Base-by-base conservation (phyloP, 129 eudicot genomes). In the Mikania micrantha region DNA sequence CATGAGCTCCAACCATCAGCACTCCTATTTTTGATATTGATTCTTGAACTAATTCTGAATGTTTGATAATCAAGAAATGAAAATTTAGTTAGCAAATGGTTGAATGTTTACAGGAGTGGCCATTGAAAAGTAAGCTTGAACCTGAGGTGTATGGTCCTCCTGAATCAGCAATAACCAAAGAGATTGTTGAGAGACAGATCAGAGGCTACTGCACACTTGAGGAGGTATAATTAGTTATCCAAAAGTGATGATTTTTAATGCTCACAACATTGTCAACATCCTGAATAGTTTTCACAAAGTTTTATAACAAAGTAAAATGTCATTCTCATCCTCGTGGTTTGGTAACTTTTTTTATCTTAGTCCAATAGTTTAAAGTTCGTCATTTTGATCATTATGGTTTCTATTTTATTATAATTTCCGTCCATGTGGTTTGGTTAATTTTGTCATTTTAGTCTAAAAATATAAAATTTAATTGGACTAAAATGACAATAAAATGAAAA, bases 131-230 rank as follows among this genome's bases (percentile, higher is more conserved):
- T 48, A 71, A 64, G 15, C 88, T 88, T 7, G 85, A 83, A 28
- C 87, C 93, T 0, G 60, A 70, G 16, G 81, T 75, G 5, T 88
- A 83, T 41, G 96, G 96, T 10, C 90, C 96, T 10, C 82, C 85
- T 1, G 90, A 85, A 83, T 85, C 96, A 12, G 90, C 87, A 40
- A 80, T 88, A 32, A 88, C 96, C n/a, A 74, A 64, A 69, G 87
- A 88, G 74, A 12, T 85, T 9, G 52, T 85, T 3, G 87, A 81
- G 77, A 17, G 67, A 64, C 72, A 70, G 70, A 85, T 88, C 42
- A 52, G 71, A 81, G 93, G 90, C 45, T 45, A 32, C 19, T 62
- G 70, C 28, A 47, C 70, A 2, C 70, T 72, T 49, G 73, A 75
- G 48, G 74, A 75, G 66, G 78, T 74, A 74, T 13, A 36, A 27